A percentile compares a stretch with the other conserved stretches of the same genome.
phyloP scores from a whole-genome alignment of 306 rosid species.

The Pachyrhizus erosus region DNA sequence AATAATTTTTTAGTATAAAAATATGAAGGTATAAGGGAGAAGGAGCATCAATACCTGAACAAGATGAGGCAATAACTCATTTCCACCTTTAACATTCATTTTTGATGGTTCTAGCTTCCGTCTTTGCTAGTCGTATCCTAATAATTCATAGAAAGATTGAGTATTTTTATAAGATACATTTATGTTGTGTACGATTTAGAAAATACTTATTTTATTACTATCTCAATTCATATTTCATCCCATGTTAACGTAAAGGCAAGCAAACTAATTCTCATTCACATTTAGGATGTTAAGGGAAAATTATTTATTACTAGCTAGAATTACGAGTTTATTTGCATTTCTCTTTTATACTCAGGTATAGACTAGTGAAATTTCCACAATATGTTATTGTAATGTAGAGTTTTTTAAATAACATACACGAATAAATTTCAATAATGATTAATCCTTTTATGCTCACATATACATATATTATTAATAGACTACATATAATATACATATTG shows the following conservation, averaged over 20 bases:
- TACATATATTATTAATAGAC: not conserved
- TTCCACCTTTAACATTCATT: constrained; percentile 73
- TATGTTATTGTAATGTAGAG: not conserved
- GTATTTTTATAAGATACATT: not conserved
- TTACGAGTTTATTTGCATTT: too few relatives aligned
- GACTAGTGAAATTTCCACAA: too few relatives aligned
- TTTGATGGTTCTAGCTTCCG: constrained; percentile 80
- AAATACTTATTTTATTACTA: not conserved
- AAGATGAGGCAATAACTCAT: constrained; percentile 66
- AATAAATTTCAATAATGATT: not conserved
- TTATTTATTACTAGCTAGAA: too few relatives aligned
- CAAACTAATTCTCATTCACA: not conserved
- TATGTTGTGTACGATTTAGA: not conserved
- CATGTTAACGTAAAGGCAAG: not conserved
- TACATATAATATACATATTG: too few relatives aligned
- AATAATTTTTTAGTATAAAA: not conserved
- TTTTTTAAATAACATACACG: not conserved
- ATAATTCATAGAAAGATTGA: not conserved
- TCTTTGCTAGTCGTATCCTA: constrained; percentile 88
- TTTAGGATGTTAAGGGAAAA: not conserved
- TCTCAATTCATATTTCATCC: not conserved
- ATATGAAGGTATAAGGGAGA: not conserved
- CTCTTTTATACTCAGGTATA: too few relatives aligned
- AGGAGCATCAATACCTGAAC: constrained; percentile 59
- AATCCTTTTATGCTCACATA: not conserved